Evolutionary conservation across 345 rosid genomes (phyloP).

Genomic region (Eucalyptus viminalis): DNA sequence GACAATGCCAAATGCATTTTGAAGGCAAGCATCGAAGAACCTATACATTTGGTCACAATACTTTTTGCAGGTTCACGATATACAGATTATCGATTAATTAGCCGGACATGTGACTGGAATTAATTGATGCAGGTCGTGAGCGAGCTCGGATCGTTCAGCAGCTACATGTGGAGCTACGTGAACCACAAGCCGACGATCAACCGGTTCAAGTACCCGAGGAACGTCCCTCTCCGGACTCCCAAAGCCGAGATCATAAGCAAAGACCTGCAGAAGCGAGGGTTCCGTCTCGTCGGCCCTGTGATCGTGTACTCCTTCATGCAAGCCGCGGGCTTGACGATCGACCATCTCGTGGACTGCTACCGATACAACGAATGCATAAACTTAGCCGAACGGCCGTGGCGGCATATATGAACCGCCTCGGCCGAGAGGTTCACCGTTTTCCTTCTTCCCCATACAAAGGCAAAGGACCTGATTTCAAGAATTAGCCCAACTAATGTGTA

Average conservation of each 20-base stretch:
- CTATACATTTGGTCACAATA: not conserved
- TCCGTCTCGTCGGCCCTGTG: conserved; percentile 89
- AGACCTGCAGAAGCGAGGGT: conserved; percentile 72
- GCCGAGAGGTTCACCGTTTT: not conserved
- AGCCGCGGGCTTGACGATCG: conserved; percentile 84
- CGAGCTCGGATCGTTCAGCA: conserved; percentile 82
- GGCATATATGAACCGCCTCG: conserved; percentile 33
- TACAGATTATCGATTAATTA: not conserved
- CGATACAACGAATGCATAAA: conserved; percentile 67
- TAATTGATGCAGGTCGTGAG: conserved; percentile 31
- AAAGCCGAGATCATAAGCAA: conserved; percentile 84
- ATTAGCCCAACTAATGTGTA: not conserved
- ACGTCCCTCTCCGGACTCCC: conserved; percentile 69
- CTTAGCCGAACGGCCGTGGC: conserved; percentile 89
- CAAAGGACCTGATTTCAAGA: not conserved
- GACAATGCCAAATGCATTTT: conserved; percentile 84
- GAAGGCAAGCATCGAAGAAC: conserved; percentile 44
- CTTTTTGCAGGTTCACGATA: not conserved
- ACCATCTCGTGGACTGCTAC: conserved; percentile 81
- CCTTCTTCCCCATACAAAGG: not conserved
- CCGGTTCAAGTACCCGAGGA: conserved; percentile 63
- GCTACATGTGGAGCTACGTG: conserved; percentile 81
- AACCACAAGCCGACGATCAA: conserved; percentile 68
- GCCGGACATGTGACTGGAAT: not conserved
- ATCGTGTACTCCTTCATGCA: conserved; percentile 92